Base-by-base conservation (phyloP, 108 stramenopile genomes). In the Seminavis robusta region DNA sequence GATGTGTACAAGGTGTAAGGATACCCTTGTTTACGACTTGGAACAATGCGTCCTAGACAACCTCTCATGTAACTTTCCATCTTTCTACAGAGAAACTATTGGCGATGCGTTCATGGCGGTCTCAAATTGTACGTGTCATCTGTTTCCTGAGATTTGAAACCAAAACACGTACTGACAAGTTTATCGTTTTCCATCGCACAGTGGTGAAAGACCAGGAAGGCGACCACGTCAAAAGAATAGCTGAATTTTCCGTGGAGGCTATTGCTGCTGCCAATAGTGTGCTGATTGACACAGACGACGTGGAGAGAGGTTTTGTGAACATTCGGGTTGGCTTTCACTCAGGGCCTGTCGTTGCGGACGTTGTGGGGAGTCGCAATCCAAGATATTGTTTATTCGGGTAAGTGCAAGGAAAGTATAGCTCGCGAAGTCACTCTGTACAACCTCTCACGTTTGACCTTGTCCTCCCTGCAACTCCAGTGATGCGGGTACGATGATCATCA, bases 171-270 rank as follows among this genome's bases (percentile, higher is more conserved):
- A n/a, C n/a, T n/a, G n/a, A n/a, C n/a, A n/a, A n/a, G n/a, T n/a
- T n/a, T n/a, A n/a, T n/a, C n/a, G n/a, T n/a, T n/a, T n/a, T n/a
- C n/a, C n/a, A n/a, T n/a, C n/a, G n/a, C n/a, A n/a, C n/a, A n/a
- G n/a, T 37, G 17, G 46, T 15, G 2, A 47, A 27, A 23, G 41
- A 68, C 9, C 76, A 73, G 47, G 49, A 41, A 10, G 71, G 69
- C 45, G 55, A 56, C 11, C 72, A 73, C 33, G 72, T 63, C 25
- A 74, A 78, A 67, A 62, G 77, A n/a, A 45, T 78, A 21, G 72
- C 69, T 16, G 43, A 63, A 21, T 78, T 78, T 40, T 56, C 77
- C 15, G 45, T 70, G 6, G 77, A 68, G 25, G 47, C 68, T n/a
- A 5, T 74, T 19, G 38, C 41, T 19, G 72, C 72, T 16, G 72